Evolutionary conservation across 1,284 basidiomycete genomes (phyloP), one percentile per base, ranked within the genome.

Genomic region (Wolfiporia cocos): DNA sequence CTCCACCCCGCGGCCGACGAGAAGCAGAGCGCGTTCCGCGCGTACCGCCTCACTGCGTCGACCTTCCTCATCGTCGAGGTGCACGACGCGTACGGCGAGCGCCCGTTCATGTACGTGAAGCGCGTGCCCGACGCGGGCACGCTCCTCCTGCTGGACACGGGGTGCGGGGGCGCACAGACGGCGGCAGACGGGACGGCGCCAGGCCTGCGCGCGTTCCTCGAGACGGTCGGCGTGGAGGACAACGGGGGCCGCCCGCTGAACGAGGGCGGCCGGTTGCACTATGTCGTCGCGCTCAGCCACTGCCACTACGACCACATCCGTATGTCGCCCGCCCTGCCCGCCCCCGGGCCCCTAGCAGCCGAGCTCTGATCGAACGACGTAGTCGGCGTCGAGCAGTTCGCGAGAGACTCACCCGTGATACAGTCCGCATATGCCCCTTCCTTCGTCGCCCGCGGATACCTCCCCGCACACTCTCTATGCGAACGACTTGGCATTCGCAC

Each of bases 241-340:
- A 76, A 76, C 48, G 59, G 49, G 7, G 64, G 60, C 11, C 43
- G 46, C 21, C 66, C 74, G 17, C 55, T 78, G 44, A 78, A 78
- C 47, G 57, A 57, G 30, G 57, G 52, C 3, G 67, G 66, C 4
- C 53, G 43, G 28, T 53, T 71, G 63, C 52, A 56, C 24, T 78
- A 78, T 46, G 51, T 72, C 19, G 65, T 77, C 5, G 68, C 70
- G 12, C 60, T 68, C 33, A 75, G 67, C 18, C 76, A 78, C 54
- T 76, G 73, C 43, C 75, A 77, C 46, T 76, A 76, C 47, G 75
- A 78, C 49, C 75, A 77, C 50, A 78, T 78, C 32, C 58, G 74
- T 77, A 56, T 44, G 72, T 58, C 30, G 18, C 29, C 2, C n/a
- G n/a, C n/a, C n/a, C n/a, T n/a, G n/a, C n/a, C n/a, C n/a, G n/a